Evolutionary conservation across 345 rosid species (phyloP).

Genomic region (Atalantia buxifolia): DNA sequence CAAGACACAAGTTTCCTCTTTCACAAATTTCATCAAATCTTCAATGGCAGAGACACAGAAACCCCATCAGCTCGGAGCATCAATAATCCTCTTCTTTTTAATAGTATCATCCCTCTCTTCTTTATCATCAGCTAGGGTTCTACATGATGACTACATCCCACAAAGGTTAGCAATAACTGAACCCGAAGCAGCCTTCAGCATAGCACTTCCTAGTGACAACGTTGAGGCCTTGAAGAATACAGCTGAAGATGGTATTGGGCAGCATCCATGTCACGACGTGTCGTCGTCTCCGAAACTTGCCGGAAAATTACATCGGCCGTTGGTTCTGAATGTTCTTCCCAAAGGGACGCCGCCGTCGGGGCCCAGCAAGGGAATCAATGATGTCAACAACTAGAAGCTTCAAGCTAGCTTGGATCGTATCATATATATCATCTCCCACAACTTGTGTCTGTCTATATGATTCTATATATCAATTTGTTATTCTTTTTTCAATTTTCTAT

Average conservation of each 20-base stretch:
- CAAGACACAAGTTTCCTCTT: background rate
- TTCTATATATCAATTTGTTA: background rate
- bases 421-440: too few species aligned
- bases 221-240: background rate
- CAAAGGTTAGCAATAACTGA: background rate
- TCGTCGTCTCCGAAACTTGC: background rate
- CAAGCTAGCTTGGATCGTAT: background rate
- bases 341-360: conserved; percentile 54
- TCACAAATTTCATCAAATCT: background rate
- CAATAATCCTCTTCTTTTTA: background rate
- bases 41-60: background rate
- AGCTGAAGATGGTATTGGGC: background rate
- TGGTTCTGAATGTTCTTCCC: conserved; percentile 55
- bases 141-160: background rate
- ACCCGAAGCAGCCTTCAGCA: background rate
- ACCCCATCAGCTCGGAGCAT: background rate
- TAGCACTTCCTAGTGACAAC: conserved; percentile 3
- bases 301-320: conserved; percentile 33
- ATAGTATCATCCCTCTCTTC: background rate
- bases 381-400: conserved; percentile 30
- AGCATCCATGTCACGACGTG: conserved; percentile 14
- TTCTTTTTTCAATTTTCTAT: background rate
- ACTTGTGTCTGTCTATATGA: background rate
- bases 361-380: conserved; percentile 51
- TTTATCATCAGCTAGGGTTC: background rate